These are phyloP conservation scores for Boletellus deceptivus DNA, from an alignment of 1,284 basidiomycete species.

Conservation along the genomic window DNA sequence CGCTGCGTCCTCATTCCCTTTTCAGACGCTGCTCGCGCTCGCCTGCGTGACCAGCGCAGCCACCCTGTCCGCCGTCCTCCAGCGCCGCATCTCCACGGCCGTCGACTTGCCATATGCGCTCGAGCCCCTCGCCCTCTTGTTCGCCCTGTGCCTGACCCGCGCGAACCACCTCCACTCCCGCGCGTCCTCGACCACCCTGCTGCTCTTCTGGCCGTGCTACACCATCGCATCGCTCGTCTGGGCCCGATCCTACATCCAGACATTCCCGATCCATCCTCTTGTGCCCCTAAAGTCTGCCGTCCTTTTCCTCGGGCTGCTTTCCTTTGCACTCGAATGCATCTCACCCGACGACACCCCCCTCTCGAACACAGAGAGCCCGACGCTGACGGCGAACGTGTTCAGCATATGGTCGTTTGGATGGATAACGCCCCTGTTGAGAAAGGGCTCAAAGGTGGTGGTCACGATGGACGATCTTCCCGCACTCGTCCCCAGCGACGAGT, in stretches of 20 bases:
- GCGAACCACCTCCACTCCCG: constrained; percentile 78
- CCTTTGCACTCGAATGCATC: constrained; percentile 69
- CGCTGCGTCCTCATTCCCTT: too few relatives aligned
- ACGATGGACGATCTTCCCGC: constrained; percentile 77
- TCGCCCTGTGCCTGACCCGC: constrained; percentile 50
- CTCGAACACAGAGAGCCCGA: constrained; percentile 64
- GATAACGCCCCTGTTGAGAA: constrained; percentile 77
- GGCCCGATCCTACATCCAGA: constrained; percentile 51
- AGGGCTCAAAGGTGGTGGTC: constrained; percentile 61
- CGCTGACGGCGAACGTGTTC: constrained; percentile 82
- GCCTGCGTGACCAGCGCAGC: constrained; percentile 43
- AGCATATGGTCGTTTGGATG: constrained; percentile 75
- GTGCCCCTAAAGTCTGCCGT: constrained; percentile 51
- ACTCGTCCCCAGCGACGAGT: constrained; percentile 70
- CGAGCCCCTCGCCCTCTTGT: constrained; percentile 52
- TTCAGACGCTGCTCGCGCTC: constrained; percentile 45
- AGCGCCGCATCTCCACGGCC: constrained; percentile 32
- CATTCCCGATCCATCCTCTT: constrained; percentile 28
- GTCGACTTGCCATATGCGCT: constrained; percentile 57
- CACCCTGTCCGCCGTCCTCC: constrained; percentile 39
- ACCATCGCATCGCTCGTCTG: constrained; percentile 52
- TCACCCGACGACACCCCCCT: constrained; percentile 62
- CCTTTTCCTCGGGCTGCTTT: constrained; percentile 49
- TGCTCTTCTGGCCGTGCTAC: constrained; percentile 88
- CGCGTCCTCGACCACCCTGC: constrained; percentile 71